Percentiles rank a stretch among this genome's conserved stretches.
Evolutionary conservation across 768 basidiomycete species (phyloP).

Genomic region (Lactarius tabidus): DNA sequence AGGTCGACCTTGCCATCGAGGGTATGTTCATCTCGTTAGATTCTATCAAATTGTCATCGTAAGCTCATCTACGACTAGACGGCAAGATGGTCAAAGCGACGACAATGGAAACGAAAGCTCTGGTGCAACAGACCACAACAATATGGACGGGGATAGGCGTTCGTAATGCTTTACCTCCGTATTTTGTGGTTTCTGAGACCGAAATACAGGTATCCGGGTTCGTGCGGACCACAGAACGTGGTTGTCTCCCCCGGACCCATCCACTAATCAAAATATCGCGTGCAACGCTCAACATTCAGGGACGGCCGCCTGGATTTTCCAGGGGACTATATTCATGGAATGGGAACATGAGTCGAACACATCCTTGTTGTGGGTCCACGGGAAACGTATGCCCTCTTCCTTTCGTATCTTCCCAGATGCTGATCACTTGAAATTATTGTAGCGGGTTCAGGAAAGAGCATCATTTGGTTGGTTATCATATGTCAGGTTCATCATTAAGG

Average conservation of each 20-base stretch:
- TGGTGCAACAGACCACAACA: neutral
- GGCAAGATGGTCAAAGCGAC: neutral
- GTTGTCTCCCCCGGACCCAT: neutral
- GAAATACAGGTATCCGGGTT: neutral
- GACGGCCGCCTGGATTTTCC: neutral
- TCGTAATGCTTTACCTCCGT: neutral
- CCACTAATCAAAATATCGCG: neutral
- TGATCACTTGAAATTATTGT: neutral
- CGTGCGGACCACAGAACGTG: neutral
- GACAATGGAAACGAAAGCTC: neutral
- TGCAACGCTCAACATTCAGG: neutral
- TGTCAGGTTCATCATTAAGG: neutral
- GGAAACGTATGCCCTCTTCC: neutral
- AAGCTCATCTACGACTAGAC: neutral
- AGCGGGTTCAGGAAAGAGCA: neutral
- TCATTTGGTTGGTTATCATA: neutral
- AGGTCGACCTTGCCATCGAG: neutral
- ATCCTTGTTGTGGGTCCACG: slow-evolving; percentile 8
- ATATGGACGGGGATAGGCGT: neutral
- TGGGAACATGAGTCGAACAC: neutral
- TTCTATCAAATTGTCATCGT: neutral
- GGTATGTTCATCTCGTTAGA: neutral
- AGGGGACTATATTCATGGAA: neutral
- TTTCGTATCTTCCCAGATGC: neutral
- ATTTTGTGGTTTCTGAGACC: neutral